phyloP scores from a whole-genome alignment of 805 yeast genomes.

The Wickerhamomyces hampshirensis region DNA sequence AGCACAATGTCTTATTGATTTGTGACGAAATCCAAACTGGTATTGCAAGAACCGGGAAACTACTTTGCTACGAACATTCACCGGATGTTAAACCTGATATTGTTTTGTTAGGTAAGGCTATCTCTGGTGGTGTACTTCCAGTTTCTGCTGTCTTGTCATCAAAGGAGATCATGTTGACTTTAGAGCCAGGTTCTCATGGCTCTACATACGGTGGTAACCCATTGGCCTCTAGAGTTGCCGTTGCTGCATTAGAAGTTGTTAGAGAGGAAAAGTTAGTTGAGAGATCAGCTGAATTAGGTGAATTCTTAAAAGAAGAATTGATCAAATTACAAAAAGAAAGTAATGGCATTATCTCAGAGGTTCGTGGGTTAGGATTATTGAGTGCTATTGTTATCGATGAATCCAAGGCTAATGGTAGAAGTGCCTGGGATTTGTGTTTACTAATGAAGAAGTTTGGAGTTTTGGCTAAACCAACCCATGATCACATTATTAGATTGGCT shows the following conservation, averaged over 20 bases:
- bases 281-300: conserved; percentile 70
- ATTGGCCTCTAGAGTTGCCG: conserved; percentile 85
- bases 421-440: conserved; percentile 95
- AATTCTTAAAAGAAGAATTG: conserved; percentile 57
- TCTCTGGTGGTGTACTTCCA: conserved; percentile 92
- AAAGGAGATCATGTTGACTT: conserved; percentile 80
- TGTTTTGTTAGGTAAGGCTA: conserved; percentile 87
- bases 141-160: conserved; percentile 89
- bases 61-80: conserved; percentile 88
- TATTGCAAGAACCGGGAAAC: conserved; percentile 93
- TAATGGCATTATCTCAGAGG: conserved; percentile 51
- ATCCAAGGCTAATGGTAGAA: conserved; percentile 74
- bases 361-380: conserved; percentile 70
- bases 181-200: conserved; percentile 95
- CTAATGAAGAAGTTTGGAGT: conserved; percentile 86
- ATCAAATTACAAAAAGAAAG: conserved; percentile 46
- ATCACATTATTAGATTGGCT: conserved; percentile 90
- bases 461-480: conserved; percentile 95
- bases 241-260: conserved; percentile 89
- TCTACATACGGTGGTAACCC: conserved; percentile 99
- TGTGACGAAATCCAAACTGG: conserved; percentile 98
- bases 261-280: conserved; percentile 81
- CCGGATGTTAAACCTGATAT: conserved; percentile 79
- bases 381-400: conserved; percentile 91
- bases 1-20: conserved; percentile 83